These are phyloP conservation scores for Calcarisporium arbuscula DNA, from an alignment of 2,329 filamentous ascomycete species.

Conservation along the genomic window DNA sequence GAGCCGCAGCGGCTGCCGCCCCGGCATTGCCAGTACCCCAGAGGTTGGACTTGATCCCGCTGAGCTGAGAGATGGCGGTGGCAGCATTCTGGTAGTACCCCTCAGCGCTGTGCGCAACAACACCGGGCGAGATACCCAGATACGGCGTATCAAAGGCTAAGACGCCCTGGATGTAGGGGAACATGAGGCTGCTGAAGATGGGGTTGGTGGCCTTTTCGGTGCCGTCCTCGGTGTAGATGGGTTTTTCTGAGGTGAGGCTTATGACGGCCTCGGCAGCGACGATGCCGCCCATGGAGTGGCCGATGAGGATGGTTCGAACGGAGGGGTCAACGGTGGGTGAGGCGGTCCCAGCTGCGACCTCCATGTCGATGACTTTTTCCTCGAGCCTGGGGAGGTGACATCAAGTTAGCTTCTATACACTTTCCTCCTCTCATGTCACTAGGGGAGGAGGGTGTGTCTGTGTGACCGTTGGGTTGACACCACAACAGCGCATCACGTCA, in stretches of 20 bases:
- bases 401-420: too few species aligned
- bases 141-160: conserved; percentile 94
- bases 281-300: conserved; percentile 90
- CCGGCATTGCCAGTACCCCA: conserved; percentile 41
- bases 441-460: too few species aligned
- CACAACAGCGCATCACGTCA: too few species aligned
- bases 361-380: conserved; percentile 88
- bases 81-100: conserved; percentile 71
- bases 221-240: conserved; percentile 42
- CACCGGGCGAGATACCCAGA: conserved; percentile 71
- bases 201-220: conserved; percentile 27
- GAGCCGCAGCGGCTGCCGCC: conserved; percentile 4
- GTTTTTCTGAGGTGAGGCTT: conserved; percentile 54
- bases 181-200: conserved; percentile 65
- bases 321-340: conserved; percentile 83
- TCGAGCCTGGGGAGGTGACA: conserved; percentile 55
- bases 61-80: conserved; percentile 60
- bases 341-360: conserved; percentile 72
- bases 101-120: conserved; percentile 83
- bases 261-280: conserved; percentile 86
- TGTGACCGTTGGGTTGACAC: too few species aligned
- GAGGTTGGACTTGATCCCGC: conserved; percentile 61
- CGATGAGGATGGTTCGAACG: conserved; percentile 73
- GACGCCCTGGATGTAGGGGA: conserved; percentile 85
- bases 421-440: too few species aligned